These are phyloP conservation scores for Yamadazyma sp. DNA, from an alignment of 1,139 yeast genomes.

Conservation along the genomic window DNA sequence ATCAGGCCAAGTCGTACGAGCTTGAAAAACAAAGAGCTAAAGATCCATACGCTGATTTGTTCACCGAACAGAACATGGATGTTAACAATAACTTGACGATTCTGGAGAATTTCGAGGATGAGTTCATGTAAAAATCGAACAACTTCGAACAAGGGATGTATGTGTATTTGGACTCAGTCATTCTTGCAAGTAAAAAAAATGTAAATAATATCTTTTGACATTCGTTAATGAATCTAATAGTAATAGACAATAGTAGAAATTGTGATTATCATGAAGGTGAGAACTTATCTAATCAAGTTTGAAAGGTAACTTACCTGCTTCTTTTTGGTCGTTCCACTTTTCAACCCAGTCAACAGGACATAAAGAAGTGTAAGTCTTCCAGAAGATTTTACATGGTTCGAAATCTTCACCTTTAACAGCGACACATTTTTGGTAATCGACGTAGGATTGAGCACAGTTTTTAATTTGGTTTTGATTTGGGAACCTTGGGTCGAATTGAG, in stretches of 20 bases:
- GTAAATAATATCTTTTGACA: not conserved
- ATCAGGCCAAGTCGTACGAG: conserved; percentile 23
- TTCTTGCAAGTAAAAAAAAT: not conserved
- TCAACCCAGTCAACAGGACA: conserved; percentile 94
- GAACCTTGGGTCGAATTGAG: conserved; percentile 90
- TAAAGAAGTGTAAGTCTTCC: conserved; percentile 84
- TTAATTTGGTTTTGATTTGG: conserved; percentile 97
- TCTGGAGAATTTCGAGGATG: conserved; percentile 67
- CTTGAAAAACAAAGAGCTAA: conserved; percentile 32
- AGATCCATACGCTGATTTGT: conserved; percentile 60
- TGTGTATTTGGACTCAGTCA: too few species aligned
- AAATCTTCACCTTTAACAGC: conserved; percentile 97
- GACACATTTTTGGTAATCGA: conserved; percentile 97
- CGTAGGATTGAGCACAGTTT: conserved; percentile 97
- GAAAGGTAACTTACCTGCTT: conserved; percentile 51
- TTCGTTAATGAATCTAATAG: conserved; percentile 1
- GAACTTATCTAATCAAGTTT: conserved; percentile 24
- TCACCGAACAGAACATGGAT: conserved; percentile 47
- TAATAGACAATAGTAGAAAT: not conserved
- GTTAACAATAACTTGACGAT: conserved; percentile 53
- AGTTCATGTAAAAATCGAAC: conserved; percentile 59
- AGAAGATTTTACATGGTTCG: conserved; percentile 95
- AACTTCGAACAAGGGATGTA: too few species aligned
- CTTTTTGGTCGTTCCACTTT: conserved; percentile 96
- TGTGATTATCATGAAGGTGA: not conserved